Conservation (phyloP, 768 basidiomycete genomes). For the Lentinula boryana region DNA sequence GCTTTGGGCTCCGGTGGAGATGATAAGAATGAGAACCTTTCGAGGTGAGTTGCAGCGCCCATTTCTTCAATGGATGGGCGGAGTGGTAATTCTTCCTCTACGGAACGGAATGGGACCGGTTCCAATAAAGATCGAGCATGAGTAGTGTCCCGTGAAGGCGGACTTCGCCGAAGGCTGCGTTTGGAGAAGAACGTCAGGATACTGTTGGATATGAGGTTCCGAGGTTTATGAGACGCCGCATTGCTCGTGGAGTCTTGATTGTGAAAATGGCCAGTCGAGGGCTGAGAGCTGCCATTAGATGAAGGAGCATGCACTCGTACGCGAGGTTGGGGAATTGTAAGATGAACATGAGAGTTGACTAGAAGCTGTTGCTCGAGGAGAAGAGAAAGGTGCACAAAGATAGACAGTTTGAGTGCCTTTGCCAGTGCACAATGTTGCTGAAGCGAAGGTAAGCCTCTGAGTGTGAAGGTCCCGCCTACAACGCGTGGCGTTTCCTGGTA, state of each 20-base stretch:
- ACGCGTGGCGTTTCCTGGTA: conserved; percentile 25
- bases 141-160: neutral
- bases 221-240: conserved; percentile 9
- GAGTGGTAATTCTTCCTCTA: neutral
- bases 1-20: neutral
- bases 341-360: conserved; percentile 39
- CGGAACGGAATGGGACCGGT: neutral
- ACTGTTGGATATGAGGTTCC: conserved; percentile 28
- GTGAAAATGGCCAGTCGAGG: conserved; percentile 21
- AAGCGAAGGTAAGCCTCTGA: conserved; percentile 39
- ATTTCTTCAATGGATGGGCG: neutral
- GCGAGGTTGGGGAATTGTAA: conserved; percentile 27
- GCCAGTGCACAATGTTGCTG: conserved; percentile 37
- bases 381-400: conserved; percentile 52
- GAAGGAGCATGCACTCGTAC: neutral
- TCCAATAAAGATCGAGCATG: neutral
- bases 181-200: conserved; percentile 37
- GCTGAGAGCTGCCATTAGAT: neutral
- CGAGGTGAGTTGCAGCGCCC: neutral
- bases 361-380: conserved; percentile 58
- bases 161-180: conserved; percentile 10
- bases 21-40: neutral
- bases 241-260: conserved; percentile 8
- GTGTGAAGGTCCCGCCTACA: conserved; percentile 58
- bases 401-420: conserved; percentile 42